Conservation (phyloP, 163 green algal genomes). For the Chlamydomonas reinhardtii region DNA sequence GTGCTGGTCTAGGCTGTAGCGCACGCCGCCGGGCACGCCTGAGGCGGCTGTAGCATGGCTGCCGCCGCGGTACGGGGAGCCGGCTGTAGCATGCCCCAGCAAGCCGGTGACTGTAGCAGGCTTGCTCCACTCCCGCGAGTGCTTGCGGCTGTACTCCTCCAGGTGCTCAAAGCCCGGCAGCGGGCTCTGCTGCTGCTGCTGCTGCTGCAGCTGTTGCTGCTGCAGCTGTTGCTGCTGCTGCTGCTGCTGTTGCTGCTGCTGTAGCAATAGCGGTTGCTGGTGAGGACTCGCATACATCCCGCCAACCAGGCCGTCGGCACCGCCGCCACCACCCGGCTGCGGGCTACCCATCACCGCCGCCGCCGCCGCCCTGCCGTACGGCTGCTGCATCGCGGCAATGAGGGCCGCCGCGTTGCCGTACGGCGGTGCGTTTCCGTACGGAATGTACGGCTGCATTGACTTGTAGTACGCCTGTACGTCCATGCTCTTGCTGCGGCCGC, state of each 20-base stretch:
- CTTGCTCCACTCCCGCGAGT: neutral
- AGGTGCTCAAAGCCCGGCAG: neutral
- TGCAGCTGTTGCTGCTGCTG: neutral
- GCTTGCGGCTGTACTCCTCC: neutral
- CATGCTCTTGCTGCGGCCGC: no score
- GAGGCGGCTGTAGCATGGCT: neutral
- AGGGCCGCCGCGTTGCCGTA: no score
- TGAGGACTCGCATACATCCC: neutral
- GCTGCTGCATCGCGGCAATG: no score
- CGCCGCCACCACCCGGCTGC: no score
- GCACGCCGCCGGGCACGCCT: neutral
- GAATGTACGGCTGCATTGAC: no score
- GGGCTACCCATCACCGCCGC: no score
- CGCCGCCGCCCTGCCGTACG: no score
- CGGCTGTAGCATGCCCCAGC: neutral
- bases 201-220: neutral
- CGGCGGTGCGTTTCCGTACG: no score
- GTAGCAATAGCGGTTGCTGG: no score
- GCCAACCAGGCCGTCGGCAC: neutral
- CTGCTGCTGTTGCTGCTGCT: neutral
- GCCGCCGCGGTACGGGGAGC: neutral
- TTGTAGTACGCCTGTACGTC: no score
- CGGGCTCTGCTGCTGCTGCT: neutral
- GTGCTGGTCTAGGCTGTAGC: neutral
- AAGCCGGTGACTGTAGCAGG: no score